Base-by-base conservation (phyloP, 257 asterid genomes). In the Verbena officinalis region DNA sequence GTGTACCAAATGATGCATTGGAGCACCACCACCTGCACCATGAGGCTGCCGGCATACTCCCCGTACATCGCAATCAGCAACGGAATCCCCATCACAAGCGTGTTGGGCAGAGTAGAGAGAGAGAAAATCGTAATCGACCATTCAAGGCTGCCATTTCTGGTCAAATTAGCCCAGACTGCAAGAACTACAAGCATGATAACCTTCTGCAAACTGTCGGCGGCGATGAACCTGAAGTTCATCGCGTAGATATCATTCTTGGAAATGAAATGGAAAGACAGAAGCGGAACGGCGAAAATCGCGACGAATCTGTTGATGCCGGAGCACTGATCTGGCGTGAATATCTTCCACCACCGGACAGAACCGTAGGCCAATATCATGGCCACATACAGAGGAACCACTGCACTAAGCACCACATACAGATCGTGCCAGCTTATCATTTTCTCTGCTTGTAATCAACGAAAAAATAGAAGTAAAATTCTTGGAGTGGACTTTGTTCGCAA, bases 1-100 rank as follows among this genome's bases (percentile, higher is more conserved):
- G 98, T 91, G 74, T 91, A 91, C 98, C 98, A 91, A 21, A 91
- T 91, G 36, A 91, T 91, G 66, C 98, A 91, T 53, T 91, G 98
- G 1, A 91, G 87, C 16, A 91, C 98, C 57, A 91, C 98, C 2
- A 91, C 73, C 73, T 91, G 98, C 1, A 88, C 90, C 96, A 91
- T 88, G 1, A 88, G 69, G 13, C 67, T 70, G 0, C 96, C 96
- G 3, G 96, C 77, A 33, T 86, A 78, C 0, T 81, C 80, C n/a
- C 87, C 86, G 60, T 91, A 88, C 98, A 91, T 91, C 33, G 98
- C 96, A 43, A 78, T 86, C 27, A 91, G 50, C 53, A 91, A 27
- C 2, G 98, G 98, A 17, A 88, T 91, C 5, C 96, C 98, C 98
- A 88, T 88, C 3, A 91, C 95, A 0, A 91, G 86, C 1, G 98